Percentiles rank a stretch among this genome's conserved stretches.
These are phyloP conservation scores for Syzygium aromaticum DNA, from an alignment of 345 rosid genomes.

Conservation along the genomic window DNA sequence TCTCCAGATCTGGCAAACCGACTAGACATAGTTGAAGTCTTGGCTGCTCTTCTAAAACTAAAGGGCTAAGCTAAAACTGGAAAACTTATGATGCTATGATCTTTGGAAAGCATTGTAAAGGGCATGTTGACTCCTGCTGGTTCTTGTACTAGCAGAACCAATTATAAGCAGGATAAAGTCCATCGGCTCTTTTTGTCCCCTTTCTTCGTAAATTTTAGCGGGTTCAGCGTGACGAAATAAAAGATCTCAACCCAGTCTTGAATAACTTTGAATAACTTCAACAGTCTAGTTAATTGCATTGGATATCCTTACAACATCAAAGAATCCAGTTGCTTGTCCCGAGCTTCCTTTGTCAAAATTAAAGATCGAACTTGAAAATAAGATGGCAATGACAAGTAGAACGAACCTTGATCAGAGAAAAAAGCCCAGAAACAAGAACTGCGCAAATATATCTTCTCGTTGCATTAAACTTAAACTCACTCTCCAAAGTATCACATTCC, in stretches of 20 bases:
- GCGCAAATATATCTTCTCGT: neutral
- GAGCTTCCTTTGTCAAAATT: neutral
- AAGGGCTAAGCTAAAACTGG: neutral
- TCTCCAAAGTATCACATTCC: neutral
- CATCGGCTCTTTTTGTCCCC: neutral
- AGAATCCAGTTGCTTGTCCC: neutral
- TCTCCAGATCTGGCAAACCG: slow-evolving; percentile 53
- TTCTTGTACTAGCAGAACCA: neutral
- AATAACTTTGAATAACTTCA: neutral
- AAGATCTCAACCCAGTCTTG: neutral
- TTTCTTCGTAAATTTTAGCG: neutral
- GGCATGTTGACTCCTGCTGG: neutral
- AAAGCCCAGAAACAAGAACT: neutral
- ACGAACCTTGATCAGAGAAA: neutral
- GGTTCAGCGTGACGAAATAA: neutral
- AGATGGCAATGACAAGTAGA: neutral
- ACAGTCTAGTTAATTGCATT: neutral
- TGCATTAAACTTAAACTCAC: neutral
- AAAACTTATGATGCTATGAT: neutral
- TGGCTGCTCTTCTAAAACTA: slow-evolving; percentile 40
- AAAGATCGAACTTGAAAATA: neutral
- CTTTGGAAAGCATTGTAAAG: neutral
- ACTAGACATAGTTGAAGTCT: slow-evolving; percentile 47
- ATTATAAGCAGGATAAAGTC: neutral
- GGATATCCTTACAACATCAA: neutral